These are phyloP conservation scores for Bipolaris sorokiniana DNA, from an alignment of 2,329 filamentous ascomycete species.

Conservation along the genomic window DNA sequence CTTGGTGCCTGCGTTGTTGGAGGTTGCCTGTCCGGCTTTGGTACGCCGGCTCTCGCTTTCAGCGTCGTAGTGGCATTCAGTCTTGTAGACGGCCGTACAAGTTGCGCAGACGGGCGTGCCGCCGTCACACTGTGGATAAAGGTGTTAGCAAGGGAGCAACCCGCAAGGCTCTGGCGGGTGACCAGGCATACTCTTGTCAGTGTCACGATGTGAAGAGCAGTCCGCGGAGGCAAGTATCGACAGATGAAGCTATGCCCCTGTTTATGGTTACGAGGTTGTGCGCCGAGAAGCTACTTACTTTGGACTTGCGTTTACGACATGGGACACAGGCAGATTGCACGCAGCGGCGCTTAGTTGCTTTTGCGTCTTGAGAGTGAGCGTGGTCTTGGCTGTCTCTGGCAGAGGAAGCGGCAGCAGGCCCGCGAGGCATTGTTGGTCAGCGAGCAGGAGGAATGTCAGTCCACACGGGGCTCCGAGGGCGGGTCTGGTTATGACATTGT, in stretches of 20 bases:
- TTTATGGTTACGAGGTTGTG: not conserved
- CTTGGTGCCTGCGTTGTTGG: constrained; percentile 32
- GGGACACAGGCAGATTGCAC: constrained; percentile 54
- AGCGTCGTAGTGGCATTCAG: constrained; percentile 57
- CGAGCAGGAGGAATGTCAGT: constrained; percentile 10
- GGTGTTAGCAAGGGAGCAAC: constrained; percentile 20
- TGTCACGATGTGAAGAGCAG: constrained; percentile 4
- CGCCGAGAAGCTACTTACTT: constrained; percentile 42
- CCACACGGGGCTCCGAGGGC: constrained; percentile 28
- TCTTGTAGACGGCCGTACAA: constrained; percentile 58
- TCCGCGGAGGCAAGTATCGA: constrained; percentile 30
- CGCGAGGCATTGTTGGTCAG: constrained; percentile 38
- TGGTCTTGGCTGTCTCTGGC: constrained; percentile 30
- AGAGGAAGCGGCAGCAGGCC: constrained; percentile 25
- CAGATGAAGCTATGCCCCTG: constrained; percentile 10
- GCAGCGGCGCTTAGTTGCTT: constrained; percentile 44
- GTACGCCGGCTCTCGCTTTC: constrained; percentile 56
- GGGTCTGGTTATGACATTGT: constrained; percentile 25
- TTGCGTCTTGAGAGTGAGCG: constrained; percentile 27
- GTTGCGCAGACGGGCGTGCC: constrained; percentile 57
- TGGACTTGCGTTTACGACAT: constrained; percentile 59
- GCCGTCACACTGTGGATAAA: constrained; percentile 56
- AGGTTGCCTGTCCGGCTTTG: constrained; percentile 41
- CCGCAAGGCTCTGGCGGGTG: constrained; percentile 1
- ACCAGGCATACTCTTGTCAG: not conserved